Evolutionary conservation across 1,284 basidiomycete genomes (phyloP), one percentile per base, ranked within the genome.

Genomic region (Vanrija pseudolonga): DNA sequence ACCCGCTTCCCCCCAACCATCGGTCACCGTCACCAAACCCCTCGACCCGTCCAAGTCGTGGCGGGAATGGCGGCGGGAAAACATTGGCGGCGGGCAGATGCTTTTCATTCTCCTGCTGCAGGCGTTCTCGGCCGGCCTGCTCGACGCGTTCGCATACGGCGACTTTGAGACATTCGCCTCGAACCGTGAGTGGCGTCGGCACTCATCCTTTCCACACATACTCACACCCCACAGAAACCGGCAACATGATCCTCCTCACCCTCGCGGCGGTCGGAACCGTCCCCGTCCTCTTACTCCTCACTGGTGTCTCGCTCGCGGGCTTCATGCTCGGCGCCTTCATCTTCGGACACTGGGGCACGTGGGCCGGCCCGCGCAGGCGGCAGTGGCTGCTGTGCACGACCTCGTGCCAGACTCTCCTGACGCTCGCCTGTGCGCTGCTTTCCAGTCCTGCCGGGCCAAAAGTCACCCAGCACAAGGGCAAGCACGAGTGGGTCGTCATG

Each of bases 241-340:
- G 72, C 45, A 74, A 74, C 56, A 70, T 67, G 14, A 69, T 74
- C 57, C 62, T 74, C 11, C 60, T 74, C 11, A 69, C 67, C 22
- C 64, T 73, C 40, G 62, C 65, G 2, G 58, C 62, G 6, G 62
- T 71, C 1, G 61, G 65, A 14, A 56, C 60, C 6, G 51, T 58
- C 6, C 55, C 62, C 20, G 57, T 63, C 51, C 49, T 60, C 6
- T 53, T 71, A 15, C 42, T 60, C 1, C 55, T 71, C 37, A 69
- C 68, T 20, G 66, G 66, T 20, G 49, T 69, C 14, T 69, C 68
- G 3, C 62, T 74, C 3, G 69, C 55, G 11, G 57, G 57, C 15
- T 74, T 70, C 53, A 50, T 72, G 6, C 19, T 53, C 32, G 59
- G 56, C 5, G 65, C 68, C 3, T 60, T 67, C 14, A 46, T 69